phyloP scores from a whole-genome alignment of 1,284 basidiomycete species.

The Earliella scabrosa region DNA sequence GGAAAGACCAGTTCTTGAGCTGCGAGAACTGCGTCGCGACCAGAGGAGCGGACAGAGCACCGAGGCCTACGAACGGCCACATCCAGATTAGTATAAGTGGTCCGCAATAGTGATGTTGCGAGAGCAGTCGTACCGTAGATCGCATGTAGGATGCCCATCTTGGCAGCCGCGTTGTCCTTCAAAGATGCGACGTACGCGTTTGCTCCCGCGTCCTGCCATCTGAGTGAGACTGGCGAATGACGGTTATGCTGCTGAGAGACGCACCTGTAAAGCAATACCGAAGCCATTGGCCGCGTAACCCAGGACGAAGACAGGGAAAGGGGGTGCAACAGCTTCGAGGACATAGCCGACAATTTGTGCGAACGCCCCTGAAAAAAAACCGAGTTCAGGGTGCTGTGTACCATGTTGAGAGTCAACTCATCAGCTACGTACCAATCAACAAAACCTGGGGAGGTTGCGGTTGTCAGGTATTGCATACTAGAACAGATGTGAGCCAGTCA shows the following conservation, averaged over 20 bases:
- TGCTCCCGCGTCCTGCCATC: constrained; percentile 60
- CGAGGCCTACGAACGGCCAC: constrained; percentile 47
- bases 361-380: constrained; percentile 26
- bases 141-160: constrained; percentile 70
- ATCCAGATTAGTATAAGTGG: background rate
- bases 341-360: constrained; percentile 53
- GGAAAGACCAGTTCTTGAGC: constrained; percentile 58
- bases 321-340: constrained; percentile 61
- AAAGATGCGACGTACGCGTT: constrained; percentile 58
- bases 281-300: constrained; percentile 66
- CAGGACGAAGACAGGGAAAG: constrained; percentile 69
- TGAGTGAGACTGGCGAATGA: no score
- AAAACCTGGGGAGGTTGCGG: constrained; percentile 27
- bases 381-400: no score
- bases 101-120: background rate
- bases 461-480: background rate
- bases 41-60: constrained; percentile 63
- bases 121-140: constrained; percentile 32
- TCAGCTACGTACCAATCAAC: constrained; percentile 29
- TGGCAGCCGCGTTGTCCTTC: constrained; percentile 47
- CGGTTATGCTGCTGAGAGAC: background rate
- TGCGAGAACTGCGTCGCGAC: constrained; percentile 66
- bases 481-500: constrained; percentile 23
- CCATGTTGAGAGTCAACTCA: no score
- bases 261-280: constrained; percentile 40